Percentiles rank a stretch among this genome's conserved stretches.
These are phyloP conservation scores for Xylaria grammica DNA, from an alignment of 495 filamentous ascomycete species.

Conservation along the genomic window DNA sequence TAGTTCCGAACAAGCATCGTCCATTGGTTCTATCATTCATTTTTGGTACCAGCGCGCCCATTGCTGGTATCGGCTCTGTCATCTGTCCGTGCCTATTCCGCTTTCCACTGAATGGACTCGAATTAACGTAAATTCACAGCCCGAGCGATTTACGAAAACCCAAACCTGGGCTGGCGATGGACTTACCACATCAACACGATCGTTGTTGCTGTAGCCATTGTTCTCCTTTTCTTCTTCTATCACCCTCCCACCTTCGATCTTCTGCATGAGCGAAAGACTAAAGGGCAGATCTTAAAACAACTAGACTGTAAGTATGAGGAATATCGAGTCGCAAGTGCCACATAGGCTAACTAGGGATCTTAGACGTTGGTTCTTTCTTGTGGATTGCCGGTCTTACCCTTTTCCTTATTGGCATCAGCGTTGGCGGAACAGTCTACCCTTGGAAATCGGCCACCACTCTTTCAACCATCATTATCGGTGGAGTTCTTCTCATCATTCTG, in stretches of 20 bases:
- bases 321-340: not conserved
- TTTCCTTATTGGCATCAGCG: slow-evolving; percentile 55
- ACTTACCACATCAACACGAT: slow-evolving; percentile 54
- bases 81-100: slow-evolving; percentile 32
- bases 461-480: slow-evolving; percentile 50
- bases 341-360: slow-evolving; percentile 6
- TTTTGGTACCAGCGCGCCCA: slow-evolving; percentile 43
- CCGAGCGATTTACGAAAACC: slow-evolving; percentile 43
- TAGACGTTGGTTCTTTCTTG: slow-evolving; percentile 40
- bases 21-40: slow-evolving; percentile 47
- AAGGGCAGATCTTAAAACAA: slow-evolving; percentile 37
- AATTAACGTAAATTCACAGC: slow-evolving; percentile 27
- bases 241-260: slow-evolving; percentile 43
- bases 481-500: slow-evolving; percentile 47
- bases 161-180: slow-evolving; percentile 48
- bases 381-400: slow-evolving; percentile 51
- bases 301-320: slow-evolving; percentile 45
- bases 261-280: slow-evolving; percentile 40
- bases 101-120: not conserved
- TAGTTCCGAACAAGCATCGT: slow-evolving; percentile 52
- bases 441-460: slow-evolving; percentile 57
- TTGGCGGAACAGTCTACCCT: slow-evolving; percentile 55
- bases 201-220: slow-evolving; percentile 40
- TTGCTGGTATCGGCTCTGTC: slow-evolving; percentile 48
- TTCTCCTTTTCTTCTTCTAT: slow-evolving; percentile 47